These are phyloP conservation scores for Fragilaria crotonensis DNA, from an alignment of 108 stramenopile genomes.

Conservation along the genomic window DNA sequence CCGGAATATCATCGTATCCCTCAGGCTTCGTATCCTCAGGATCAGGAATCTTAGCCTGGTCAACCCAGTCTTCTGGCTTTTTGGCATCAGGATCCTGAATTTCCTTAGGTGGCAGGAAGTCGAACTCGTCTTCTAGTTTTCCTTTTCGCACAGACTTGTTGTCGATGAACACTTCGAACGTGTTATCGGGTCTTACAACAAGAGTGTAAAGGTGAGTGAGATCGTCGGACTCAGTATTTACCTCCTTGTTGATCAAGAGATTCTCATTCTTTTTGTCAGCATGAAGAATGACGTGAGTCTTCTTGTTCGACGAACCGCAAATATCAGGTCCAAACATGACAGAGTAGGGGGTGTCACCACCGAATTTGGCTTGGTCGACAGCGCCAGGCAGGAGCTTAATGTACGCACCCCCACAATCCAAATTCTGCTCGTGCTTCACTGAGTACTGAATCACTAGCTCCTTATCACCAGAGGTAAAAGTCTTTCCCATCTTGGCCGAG, in stretches of 20 bases:
- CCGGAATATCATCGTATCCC: slow-evolving; percentile 90
- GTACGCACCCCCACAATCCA: slow-evolving; percentile 99
- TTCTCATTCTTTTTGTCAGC: slow-evolving; percentile 90
- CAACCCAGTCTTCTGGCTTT: slow-evolving; percentile 98
- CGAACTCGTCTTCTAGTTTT: slow-evolving; percentile 92
- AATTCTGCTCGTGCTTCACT: slow-evolving; percentile 96
- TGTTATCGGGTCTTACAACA: slow-evolving; percentile 89
- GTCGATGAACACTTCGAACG: slow-evolving; percentile 97
- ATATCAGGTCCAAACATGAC: slow-evolving; percentile 99
- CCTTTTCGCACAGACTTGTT: slow-evolving; percentile 90
- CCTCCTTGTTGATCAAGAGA: slow-evolving; percentile 92
- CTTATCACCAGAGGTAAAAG: slow-evolving; percentile 85
- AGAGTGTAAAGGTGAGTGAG: slow-evolving; percentile 97
- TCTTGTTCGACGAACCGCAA: slow-evolving; percentile 89
- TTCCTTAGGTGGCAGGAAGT: slow-evolving; percentile 83
- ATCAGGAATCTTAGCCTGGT: slow-evolving; percentile 89
- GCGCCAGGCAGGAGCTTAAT: slow-evolving; percentile 93
- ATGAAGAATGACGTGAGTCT: slow-evolving; percentile 97
- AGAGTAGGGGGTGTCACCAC: slow-evolving; percentile 95
- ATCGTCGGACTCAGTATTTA: slow-evolving; percentile 80
- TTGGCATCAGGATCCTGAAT: slow-evolving; percentile 94
- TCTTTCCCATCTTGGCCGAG: slow-evolving; percentile 74
- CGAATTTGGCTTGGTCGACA: slow-evolving; percentile 83
- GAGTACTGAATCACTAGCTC: slow-evolving; percentile 95
- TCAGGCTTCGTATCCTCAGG: slow-evolving; percentile 97